These are phyloP conservation scores for Volvariella volvacea DNA, from an alignment of 1,284 basidiomycete species.

Conservation along the genomic window DNA sequence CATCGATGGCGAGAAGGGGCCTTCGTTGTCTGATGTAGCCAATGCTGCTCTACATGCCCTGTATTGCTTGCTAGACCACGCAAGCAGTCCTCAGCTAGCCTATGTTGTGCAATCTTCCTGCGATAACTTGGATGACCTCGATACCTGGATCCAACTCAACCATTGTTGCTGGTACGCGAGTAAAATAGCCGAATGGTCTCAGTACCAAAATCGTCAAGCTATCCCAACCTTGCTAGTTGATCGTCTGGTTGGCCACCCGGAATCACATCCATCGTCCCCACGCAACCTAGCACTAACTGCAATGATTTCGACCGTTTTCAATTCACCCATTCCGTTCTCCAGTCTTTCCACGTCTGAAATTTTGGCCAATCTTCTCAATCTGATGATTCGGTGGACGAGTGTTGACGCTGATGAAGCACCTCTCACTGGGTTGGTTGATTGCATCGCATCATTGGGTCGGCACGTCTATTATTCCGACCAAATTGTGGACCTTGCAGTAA, in stretches of 20 bases:
- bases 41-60: constrained; percentile 70
- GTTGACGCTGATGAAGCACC: constrained; percentile 63
- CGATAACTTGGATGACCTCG: constrained; percentile 54
- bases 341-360: constrained; percentile 91
- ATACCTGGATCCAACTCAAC: constrained; percentile 67
- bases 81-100: constrained; percentile 72
- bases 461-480: constrained; percentile 97
- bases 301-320: constrained; percentile 85
- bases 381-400: constrained; percentile 69
- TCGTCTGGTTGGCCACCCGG: constrained; percentile 65
- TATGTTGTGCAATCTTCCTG: constrained; percentile 68
- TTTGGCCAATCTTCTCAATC: constrained; percentile 67
- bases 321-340: constrained; percentile 76
- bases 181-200: constrained; percentile 76
- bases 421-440: constrained; percentile 68
- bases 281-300: constrained; percentile 68
- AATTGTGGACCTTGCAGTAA: constrained; percentile 81
- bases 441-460: constrained; percentile 79
- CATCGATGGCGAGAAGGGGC: constrained; percentile 83
- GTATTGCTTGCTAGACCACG: constrained; percentile 69
- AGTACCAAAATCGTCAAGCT: constrained; percentile 89
- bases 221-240: constrained; percentile 86
- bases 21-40: constrained; percentile 68
- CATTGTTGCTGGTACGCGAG: constrained; percentile 83
- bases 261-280: constrained; percentile 41